Base-by-base conservation (phyloP, 2,329 filamentous ascomycete species). In the Chrysoporthe austroafricana region DNA sequence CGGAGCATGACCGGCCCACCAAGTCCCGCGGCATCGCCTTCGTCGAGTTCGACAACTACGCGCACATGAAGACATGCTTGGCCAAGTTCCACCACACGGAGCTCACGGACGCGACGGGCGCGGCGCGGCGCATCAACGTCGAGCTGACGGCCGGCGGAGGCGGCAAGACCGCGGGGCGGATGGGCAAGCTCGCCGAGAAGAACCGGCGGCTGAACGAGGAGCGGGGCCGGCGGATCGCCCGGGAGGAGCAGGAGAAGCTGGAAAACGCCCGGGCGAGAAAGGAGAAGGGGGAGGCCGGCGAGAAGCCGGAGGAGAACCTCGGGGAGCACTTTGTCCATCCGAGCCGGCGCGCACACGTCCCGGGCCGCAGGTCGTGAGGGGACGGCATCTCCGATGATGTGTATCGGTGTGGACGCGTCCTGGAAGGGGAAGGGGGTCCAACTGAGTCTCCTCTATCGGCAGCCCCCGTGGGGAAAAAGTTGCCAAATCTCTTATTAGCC, bases 81-180 rank as follows among this genome's bases (percentile, higher is more conserved):
- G 92, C 94, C 79, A 88, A 93, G 71, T 95, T 95, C 80, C 94
- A 98, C 80, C 94, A 97, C 81, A 91, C 88, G 69, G 85, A 85
- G 71, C 96, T 97, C 76, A 79, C 83, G 76, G 83, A 89, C 79
- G 81, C 83, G 71, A 70, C 79, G 18, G 66, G 66, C 63, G 77
- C 82, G 18, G 81, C 89, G 63, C 85, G 95, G 73, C 91, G 90
- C 79, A 96, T 98, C 74, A 97, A 97, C 76, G 92, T 97, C 36
- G 95, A 97, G 81, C 81, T 98, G 72, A 97, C 94, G 86, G 94
- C 92, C 68, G 94, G 94, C 63, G 95, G 95, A 69, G 90, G 90
- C 70, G 96, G 94, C 77, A 96, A 94, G 78, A 92, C 88, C 58
- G 84, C 89, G 71, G 81, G 84, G 66, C 85, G 95, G 71, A 88